Evolutionary conservation across 1,284 basidiomycete genomes (phyloP).

Genomic region (Sporisorium sorghi): DNA sequence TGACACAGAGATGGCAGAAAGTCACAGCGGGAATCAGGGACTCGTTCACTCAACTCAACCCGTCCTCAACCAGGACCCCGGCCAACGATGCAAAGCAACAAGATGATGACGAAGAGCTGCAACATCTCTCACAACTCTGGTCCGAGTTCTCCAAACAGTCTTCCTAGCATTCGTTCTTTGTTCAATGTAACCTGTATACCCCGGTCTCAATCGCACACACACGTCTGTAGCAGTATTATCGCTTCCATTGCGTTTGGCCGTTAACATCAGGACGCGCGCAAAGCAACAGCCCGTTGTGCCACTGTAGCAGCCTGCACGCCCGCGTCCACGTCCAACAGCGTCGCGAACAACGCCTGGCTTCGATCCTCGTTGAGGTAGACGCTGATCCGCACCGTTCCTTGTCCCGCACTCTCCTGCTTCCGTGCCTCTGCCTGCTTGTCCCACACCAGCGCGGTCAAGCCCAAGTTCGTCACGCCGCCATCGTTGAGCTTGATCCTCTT

Average conservation of each 20-base stretch:
- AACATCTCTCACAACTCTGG: slow-evolving; percentile 30
- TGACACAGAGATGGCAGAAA: slow-evolving; percentile 22
- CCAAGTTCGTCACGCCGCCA: slow-evolving; percentile 54
- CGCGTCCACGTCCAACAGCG: slow-evolving; percentile 80
- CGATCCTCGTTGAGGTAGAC: slow-evolving; percentile 92
- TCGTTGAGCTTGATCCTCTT: slow-evolving; percentile 48
- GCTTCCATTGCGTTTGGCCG: neutral
- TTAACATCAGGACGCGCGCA: slow-evolving; percentile 49
- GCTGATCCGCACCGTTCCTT: slow-evolving; percentile 75
- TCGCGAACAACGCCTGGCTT: slow-evolving; percentile 87
- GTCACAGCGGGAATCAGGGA: slow-evolving; percentile 32
- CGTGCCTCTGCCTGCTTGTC: slow-evolving; percentile 2
- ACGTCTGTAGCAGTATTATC: neutral
- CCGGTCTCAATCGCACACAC: neutral
- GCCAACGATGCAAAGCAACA: neutral
- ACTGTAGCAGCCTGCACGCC: slow-evolving; percentile 41
- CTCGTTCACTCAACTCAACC: slow-evolving; percentile 19
- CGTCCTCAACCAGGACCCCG: neutral
- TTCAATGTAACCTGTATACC: slow-evolving; percentile 13
- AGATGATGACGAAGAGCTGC: slow-evolving; percentile 23
- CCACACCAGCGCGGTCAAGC: slow-evolving; percentile 58
- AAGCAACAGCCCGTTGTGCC: slow-evolving; percentile 63
- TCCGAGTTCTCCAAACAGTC: slow-evolving; percentile 14
- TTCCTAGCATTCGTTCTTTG: neutral
- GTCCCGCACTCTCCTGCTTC: neutral